These are phyloP conservation scores for Cyclospora cayetanensis DNA, from an alignment of 169 alveolate genomes.

Conservation along the genomic window DNA sequence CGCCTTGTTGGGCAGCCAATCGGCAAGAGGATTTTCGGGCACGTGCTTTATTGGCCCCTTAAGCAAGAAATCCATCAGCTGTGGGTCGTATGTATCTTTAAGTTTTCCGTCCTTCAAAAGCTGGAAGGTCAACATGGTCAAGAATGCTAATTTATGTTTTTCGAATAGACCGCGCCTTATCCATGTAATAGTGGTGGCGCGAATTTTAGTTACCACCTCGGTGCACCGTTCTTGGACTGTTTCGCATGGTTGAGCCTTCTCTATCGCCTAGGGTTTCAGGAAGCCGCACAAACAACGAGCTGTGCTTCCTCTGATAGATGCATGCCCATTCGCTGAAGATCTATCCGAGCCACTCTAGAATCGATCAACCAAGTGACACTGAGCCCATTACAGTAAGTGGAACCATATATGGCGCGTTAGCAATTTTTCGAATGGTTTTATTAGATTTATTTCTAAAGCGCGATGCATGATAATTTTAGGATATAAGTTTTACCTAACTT, in stretches of 20 bases:
- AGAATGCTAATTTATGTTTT: conserved; percentile 94
- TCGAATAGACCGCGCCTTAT: conserved; percentile 96
- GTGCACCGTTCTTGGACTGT: conserved; percentile 85
- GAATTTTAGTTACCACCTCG: conserved; percentile 88
- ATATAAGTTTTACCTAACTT: too few species aligned
- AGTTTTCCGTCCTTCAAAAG: conserved; percentile 91
- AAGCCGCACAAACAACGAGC: background rate
- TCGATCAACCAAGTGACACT: too few species aligned
- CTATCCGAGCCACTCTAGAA: background rate
- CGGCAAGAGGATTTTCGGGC: conserved; percentile 92
- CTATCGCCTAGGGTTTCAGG: conserved; percentile 84
- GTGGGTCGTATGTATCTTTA: conserved; percentile 86
- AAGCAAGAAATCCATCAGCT: conserved; percentile 88
- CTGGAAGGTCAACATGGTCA: conserved; percentile 93
- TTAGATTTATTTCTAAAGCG: too few species aligned
- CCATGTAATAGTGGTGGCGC: conserved; percentile 94
- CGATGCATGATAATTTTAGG: too few species aligned
- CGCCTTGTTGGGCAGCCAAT: conserved; percentile 93
- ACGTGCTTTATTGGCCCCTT: conserved; percentile 90
- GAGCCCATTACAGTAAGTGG: too few species aligned
- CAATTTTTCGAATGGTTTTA: too few species aligned
- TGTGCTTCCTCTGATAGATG: background rate
- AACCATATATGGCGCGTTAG: too few species aligned
- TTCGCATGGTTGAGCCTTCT: conserved; percentile 86
- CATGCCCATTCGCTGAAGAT: background rate